Base-by-base conservation (phyloP, 345 rosid species). In the Citrus medica region DNA sequence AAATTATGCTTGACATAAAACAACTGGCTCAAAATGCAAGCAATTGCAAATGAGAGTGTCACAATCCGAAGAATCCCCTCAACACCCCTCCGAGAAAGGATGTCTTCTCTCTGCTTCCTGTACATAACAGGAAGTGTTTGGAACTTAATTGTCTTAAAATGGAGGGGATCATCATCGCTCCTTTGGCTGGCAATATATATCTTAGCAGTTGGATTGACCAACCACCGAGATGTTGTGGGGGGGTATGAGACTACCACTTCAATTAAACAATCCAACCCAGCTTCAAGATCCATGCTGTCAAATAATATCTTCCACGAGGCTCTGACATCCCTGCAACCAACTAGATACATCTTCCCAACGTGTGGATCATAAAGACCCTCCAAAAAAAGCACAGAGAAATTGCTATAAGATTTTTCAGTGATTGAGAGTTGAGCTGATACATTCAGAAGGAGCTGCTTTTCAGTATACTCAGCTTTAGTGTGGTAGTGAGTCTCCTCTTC, bases 321-420 rank as follows among this genome's bases (percentile, higher is more conserved):
- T 64, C 97, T 86, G 51, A 91, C 94, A 69, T 94, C 97, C 84
- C 97, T 88, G 90, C 97, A 94, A 63, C 98, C 98, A 3, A 86
- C 96, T 33, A 94, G 86, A 81, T 92, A 94, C 97, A 93, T 94
- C 83, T 71, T 86, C 46, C 98, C 97, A 25, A 83, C 87, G 69
- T 68, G 92, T 67, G 87, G 89, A 66, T 94, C 93, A 61, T 94
- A 94, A 46, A 94, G 89, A 76, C 98, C 97, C 86, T 94, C 98
- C 19, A 94, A 84, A 64, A 86, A 93, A 33, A 94, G 79, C 68
- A 81, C 80, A 14, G 97, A 91, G 81, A 88, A 83, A 86, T 92
- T 93, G 82, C 89, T 83, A 48, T 82, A 84, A 74, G 61, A 74
- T 25, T 85, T 79, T 67, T 89, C 88, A 6, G 68, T 30, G 63